Evolutionary conservation across 2,329 filamentous ascomycete genomes (phyloP), one percentile per base, ranked within the genome.

Genomic region (Neodidymelliopsis sp.): DNA sequence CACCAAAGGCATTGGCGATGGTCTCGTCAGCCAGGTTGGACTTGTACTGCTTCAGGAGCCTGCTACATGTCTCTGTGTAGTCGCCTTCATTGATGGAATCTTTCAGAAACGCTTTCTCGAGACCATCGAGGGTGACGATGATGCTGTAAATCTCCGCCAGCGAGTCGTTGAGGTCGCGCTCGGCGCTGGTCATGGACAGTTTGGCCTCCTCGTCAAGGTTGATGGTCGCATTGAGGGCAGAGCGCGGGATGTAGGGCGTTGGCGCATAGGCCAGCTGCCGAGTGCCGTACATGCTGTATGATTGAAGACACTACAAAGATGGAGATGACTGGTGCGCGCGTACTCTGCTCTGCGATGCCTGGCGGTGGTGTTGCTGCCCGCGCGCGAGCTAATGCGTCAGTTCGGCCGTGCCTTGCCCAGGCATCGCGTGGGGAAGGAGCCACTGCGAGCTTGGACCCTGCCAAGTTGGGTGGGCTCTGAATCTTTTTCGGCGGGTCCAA

Each of bases 111-210:
- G 93, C 95, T 73, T 95, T 96, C 68, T 99, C 94, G 2, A 99
- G 83, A 57, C 95, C 91, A 70, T 99, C 94, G 3, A 99, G 80
- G 0, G 94, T 97, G 54, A 97, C 84, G 27, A 99, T 93, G 60
- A 99, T 97, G 76, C 92, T 96, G 75, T 97, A 99, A 18, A 99
- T 87, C 75, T 99, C 94, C 45, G 93, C 94, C 11, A 99, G 84
- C 1, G 94, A 97, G 69, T 97, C 94, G 72, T 97, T 91, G 1
- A 97, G 81, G 70, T 99, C 92, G 53, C 93, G 87, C 76, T 97
- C 93, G 29, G 90, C 88, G 60, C 89, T 86, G 16, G 88, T 95
- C 28, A 90, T 87, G 38, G 91, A 86, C 52, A 99, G 83, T 75
- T 96, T 96, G 62, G 97, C 91, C 81, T 97, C 94, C 79, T 97